phyloP scores from a whole-genome alignment of 208 protist genomes.

The Crithidia bombi region DNA sequence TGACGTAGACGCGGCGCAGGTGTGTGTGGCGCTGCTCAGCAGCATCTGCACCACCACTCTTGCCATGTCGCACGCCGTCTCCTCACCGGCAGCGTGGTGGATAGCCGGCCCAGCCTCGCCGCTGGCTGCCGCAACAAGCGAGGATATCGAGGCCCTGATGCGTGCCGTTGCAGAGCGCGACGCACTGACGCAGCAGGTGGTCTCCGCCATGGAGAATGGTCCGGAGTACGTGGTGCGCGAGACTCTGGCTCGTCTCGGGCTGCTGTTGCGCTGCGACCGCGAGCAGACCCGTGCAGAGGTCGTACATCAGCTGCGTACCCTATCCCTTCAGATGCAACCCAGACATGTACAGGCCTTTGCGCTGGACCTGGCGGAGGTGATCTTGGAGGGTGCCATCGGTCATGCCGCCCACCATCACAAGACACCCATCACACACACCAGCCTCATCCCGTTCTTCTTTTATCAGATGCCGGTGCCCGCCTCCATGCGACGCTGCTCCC shows the following conservation, averaged over 20 bases:
- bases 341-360: conserved; percentile 45
- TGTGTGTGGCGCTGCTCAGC: conserved; percentile 76
- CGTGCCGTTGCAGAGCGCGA: conserved; percentile 19
- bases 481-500: conserved; percentile 72
- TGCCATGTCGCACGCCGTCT: conserved; percentile 17
- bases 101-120: conserved; percentile 7
- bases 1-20: conserved; percentile 72
- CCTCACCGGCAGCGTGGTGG: conserved; percentile 3
- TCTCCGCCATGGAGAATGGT: conserved; percentile 30
- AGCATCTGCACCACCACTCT: conserved; percentile 68
- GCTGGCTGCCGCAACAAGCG: conserved; percentile 5
- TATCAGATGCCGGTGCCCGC: conserved; percentile 59
- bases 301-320: conserved; percentile 63
- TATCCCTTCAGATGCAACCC: conserved; percentile 69
- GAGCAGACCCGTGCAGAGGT: conserved; percentile 75
- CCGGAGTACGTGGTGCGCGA: conserved; percentile 43
- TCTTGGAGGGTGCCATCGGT: conserved; percentile 63
- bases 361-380: conserved; percentile 57
- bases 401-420: conserved; percentile 38
- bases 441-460: conserved; percentile 52
- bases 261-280: conserved; percentile 64
- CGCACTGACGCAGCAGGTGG: conserved; percentile 36
- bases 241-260: conserved; percentile 58
- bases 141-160: not conserved
- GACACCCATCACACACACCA: conserved; percentile 38